Conservation (phyloP, 2,329 filamentous ascomycete species). For the Hypoxylon rubiginosum region DNA sequence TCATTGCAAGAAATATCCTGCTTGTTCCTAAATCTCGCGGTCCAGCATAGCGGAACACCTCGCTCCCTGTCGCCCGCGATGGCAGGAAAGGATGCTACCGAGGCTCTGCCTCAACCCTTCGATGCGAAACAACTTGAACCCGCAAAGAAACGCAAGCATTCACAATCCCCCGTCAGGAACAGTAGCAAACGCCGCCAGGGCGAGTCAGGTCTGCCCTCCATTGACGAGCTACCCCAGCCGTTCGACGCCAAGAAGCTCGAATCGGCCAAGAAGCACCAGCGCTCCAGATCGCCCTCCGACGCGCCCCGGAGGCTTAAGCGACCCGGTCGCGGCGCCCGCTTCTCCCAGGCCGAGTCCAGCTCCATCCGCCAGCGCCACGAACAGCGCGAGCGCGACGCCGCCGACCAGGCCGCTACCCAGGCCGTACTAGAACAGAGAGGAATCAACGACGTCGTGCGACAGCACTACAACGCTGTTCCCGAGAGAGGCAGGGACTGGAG, state of each 20-base stretch:
- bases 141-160: conserved; percentile 58
- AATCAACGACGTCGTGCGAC: conserved; percentile 86
- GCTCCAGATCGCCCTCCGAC: conserved; percentile 63
- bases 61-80: conserved; percentile 47
- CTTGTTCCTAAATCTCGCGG: not conserved
- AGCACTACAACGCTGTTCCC: conserved; percentile 96
- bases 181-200: conserved; percentile 50
- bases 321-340: conserved; percentile 74
- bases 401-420: conserved; percentile 55
- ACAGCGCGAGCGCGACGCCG: conserved; percentile 65
- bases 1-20: not conserved
- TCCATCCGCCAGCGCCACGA: conserved; percentile 74
- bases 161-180: conserved; percentile 51
- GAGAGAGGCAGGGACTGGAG: conserved; percentile 95
- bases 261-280: conserved; percentile 69
- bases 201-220: conserved; percentile 43
- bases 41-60: conserved; percentile 1
- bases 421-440: conserved; percentile 65
- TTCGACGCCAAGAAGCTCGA: conserved; percentile 72
- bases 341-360: conserved; percentile 76
- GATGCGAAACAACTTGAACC: conserved; percentile 58
- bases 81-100: conserved; percentile 52
- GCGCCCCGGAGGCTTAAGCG: conserved; percentile 75
- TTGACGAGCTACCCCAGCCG: conserved; percentile 68
- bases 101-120: conserved; percentile 57